Base-by-base conservation (phyloP, 768 basidiomycete species). In the Daedaleopsis sinensis region DNA sequence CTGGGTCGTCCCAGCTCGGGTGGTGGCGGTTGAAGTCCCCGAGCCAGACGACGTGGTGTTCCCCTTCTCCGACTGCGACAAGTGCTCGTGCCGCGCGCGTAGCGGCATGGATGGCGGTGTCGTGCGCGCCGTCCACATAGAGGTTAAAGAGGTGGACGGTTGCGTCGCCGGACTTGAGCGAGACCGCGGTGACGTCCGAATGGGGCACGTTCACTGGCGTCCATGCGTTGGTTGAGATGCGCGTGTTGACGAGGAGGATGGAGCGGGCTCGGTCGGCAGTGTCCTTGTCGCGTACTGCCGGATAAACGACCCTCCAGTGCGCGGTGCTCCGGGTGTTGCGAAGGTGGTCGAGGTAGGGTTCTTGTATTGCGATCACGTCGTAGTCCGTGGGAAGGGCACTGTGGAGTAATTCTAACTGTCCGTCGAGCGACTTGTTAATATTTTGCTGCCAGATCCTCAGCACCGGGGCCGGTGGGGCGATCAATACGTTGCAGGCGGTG, bases 11-110 rank as follows among this genome's bases (percentile, higher is more conserved):
- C 79, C 79, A 80, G 2, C 72, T 43, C 0, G 73, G 72, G 64
- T 78, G 76, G 58, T 79, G 79, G 11, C 73, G 58, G 65, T 80
- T 79, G 71, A 79, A 78, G 67, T 80, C 74, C 0, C 77, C 78
- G 0, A 67, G 44, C 73, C 71, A 74, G 10, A 78, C 19, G 12
- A 71, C 27, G 51, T 70, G 67, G 24, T 49, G 47, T 18, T 21
- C 27, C 36, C 19, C 19, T 15, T 56, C 12, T 58, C 35, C 12
- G 36, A 7, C 7, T 7, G 13, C 27, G 42, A 10, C 11, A 15
- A 55, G 46, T 7, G 11, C 35, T 9, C 18, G 21, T 12, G 42
- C 42, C 16, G 50, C 57, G 0, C 46, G 11, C 1, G 46, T 47
- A 2, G 72, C 59, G 0, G 55, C 59, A 12, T 32, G 35, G 0